phyloP scores from a whole-genome alignment of 352 stramenopile species.

The Aphanomyces euteiches region DNA sequence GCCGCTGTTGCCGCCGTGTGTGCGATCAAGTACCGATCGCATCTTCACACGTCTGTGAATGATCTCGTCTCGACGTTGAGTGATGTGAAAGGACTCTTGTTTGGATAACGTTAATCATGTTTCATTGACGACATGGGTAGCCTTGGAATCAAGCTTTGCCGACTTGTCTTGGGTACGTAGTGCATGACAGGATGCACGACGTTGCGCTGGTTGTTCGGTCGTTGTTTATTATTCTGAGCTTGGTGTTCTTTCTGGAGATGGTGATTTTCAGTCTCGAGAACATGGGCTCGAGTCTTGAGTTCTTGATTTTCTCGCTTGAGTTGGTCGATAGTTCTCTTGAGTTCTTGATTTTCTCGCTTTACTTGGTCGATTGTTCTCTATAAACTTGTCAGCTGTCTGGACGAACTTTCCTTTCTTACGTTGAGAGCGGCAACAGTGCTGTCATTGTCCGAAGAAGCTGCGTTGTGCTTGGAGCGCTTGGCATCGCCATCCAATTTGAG shows the following conservation, averaged over 20 bases:
- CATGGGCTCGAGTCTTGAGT: constrained; percentile 37
- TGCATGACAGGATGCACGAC: constrained; percentile 2
- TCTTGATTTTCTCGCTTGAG: constrained; percentile 1
- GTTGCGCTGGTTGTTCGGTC: neutral
- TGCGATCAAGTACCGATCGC: constrained; percentile 29
- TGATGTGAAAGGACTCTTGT: constrained; percentile 25
- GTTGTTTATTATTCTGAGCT: too few species aligned
- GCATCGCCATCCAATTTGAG: constrained; percentile 31
- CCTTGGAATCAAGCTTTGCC: constrained; percentile 15
- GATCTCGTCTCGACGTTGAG: constrained; percentile 17
- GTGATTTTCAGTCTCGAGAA: constrained; percentile 37
- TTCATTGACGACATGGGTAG: neutral
- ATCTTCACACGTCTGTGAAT: constrained; percentile 13
- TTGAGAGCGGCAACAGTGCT: constrained; percentile 34
- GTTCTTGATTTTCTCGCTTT: neutral
- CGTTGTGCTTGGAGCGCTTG: constrained; percentile 16
- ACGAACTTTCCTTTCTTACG: constrained; percentile 26
- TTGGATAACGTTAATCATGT: constrained; percentile 20
- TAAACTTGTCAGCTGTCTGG: neutral
- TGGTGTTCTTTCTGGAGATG: neutral
- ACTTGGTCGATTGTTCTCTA: constrained; percentile 25
- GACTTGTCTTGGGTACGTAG: neutral
- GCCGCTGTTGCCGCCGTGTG: constrained; percentile 24
- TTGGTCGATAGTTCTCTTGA: constrained; percentile 18
- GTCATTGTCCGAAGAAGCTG: too few species aligned